Conservation (phyloP, 23 red algal genomes). For the Gracilaria vermiculophylla region DNA sequence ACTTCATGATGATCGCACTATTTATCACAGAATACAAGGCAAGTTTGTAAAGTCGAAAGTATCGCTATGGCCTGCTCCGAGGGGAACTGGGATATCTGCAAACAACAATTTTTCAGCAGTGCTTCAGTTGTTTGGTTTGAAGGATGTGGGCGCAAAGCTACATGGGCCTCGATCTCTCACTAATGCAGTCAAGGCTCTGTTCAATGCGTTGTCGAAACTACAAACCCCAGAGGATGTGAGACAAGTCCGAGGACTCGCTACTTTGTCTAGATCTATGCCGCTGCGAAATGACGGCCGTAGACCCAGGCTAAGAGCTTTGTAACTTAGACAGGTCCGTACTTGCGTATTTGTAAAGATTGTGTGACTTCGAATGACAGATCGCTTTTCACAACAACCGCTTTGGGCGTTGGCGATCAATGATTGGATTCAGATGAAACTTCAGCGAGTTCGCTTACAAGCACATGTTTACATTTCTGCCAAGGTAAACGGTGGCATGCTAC, state of each 20-base stretch:
- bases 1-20: conserved; percentile 68
- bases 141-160: conserved; percentile 84
- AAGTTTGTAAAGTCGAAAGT: conserved; percentile 74
- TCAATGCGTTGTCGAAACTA: conserved; percentile 72
- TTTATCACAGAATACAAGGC: conserved; percentile 61
- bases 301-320: conserved; percentile 31
- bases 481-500: not conserved
- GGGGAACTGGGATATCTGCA: conserved; percentile 71
- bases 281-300: not conserved
- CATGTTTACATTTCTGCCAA: not conserved
- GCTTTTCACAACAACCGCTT: not conserved
- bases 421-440: not conserved
- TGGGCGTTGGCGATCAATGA: not conserved
- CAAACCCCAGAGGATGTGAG: conserved; percentile 47
- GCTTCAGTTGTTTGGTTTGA: conserved; percentile 83
- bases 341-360: not conserved
- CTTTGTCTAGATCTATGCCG: not conserved
- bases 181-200: conserved; percentile 87
- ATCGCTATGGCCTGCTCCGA: conserved; percentile 72
- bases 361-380: not conserved
- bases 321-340: not conserved
- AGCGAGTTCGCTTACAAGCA: not conserved
- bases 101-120: conserved; percentile 79
- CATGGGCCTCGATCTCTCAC: conserved; percentile 69
- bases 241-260: conserved; percentile 39